phyloP scores from a whole-genome alignment of 371 early-diverging fungal species.

The Circinella umbellata region DNA sequence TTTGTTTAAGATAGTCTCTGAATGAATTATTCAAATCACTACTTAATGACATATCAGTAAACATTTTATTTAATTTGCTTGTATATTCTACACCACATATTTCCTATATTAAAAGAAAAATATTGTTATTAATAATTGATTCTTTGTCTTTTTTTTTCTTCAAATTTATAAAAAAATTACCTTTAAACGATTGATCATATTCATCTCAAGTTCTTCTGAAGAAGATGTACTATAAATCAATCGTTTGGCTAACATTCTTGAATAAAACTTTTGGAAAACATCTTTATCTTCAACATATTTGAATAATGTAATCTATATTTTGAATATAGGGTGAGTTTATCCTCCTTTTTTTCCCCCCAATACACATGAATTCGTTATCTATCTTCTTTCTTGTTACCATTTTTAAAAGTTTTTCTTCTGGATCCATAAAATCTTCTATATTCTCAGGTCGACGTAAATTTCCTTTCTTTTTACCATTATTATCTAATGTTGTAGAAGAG shows the following conservation, averaged over 20 bases:
- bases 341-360: too few species aligned
- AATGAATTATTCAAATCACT: slow-evolving; percentile 74
- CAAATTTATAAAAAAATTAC: slow-evolving; percentile 14
- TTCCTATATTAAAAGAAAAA: slow-evolving; percentile 60
- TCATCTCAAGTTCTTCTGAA: slow-evolving; percentile 84
- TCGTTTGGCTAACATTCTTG: slow-evolving; percentile 87
- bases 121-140: not conserved
- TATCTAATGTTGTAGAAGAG: not conserved
- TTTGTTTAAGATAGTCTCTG: slow-evolving; percentile 43
- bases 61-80: slow-evolving; percentile 90
- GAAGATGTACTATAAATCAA: slow-evolving; percentile 80
- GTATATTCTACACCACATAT: slow-evolving; percentile 95
- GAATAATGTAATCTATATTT: slow-evolving; percentile 69
- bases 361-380: not conserved
- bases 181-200: slow-evolving; percentile 84
- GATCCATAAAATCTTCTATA: slow-evolving; percentile 48
- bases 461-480: slow-evolving; percentile 33
- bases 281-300: slow-evolving; percentile 95
- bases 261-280: slow-evolving; percentile 94
- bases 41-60: slow-evolving; percentile 87
- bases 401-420: slow-evolving; percentile 58
- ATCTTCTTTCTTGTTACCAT: slow-evolving; percentile 29
- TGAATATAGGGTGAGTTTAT: not conserved
- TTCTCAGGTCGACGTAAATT: slow-evolving; percentile 14
- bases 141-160: not conserved